These are phyloP conservation scores for Suillus alpinus DNA, from an alignment of 768 basidiomycete genomes.

Conservation along the genomic window DNA sequence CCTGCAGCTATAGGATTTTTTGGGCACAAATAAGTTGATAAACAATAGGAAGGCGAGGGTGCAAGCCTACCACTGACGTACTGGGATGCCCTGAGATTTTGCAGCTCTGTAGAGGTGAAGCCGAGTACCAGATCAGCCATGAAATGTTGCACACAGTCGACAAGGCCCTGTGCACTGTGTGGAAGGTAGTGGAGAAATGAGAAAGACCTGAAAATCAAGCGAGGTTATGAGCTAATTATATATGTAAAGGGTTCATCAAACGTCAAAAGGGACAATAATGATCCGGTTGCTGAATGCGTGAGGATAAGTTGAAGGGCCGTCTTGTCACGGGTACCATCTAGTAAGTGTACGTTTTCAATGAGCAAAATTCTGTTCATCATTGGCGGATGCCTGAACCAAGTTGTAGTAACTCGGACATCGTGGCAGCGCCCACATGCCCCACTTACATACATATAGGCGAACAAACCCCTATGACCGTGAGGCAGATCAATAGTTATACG, in stretches of 20 bases:
- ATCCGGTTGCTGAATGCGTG: background rate
- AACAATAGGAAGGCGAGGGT: background rate
- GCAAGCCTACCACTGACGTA: conserved; percentile 25
- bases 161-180: background rate
- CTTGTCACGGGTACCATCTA: background rate
- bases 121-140: background rate
- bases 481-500: too few relatives aligned
- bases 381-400: too few relatives aligned
- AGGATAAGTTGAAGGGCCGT: background rate
- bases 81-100: conserved; percentile 14
- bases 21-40: conserved; percentile 3
- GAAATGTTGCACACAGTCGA: background rate
- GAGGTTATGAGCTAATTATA: conserved; percentile 12
- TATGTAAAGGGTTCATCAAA: conserved; percentile 4
- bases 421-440: background rate
- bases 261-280: background rate
- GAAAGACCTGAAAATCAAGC: background rate
- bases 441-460: background rate
- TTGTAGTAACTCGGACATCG: background rate
- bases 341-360: too few relatives aligned
- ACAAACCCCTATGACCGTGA: background rate
- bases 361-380: background rate
- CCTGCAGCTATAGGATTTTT: conserved; percentile 17
- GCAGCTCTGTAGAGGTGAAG: conserved; percentile 1
- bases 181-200: background rate